A percentile compares a stretch with the other conserved stretches of the same genome.
Evolutionary conservation across 148 eudicot species (phyloP).

Genomic region (Agrostemma githago): DNA sequence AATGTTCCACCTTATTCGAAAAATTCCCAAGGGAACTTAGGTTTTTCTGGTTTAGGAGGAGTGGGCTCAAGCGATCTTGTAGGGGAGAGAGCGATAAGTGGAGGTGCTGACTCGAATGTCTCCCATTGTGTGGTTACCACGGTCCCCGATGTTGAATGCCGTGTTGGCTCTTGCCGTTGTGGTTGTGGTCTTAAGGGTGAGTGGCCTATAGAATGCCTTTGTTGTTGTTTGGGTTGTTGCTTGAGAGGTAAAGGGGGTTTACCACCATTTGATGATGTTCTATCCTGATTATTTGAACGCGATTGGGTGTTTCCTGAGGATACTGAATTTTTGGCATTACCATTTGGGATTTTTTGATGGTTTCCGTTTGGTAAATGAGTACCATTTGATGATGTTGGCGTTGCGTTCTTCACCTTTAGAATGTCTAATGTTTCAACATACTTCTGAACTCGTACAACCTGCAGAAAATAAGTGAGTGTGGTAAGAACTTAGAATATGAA

Average conservation of each 20-base stretch:
- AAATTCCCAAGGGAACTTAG: conserved; percentile 78
- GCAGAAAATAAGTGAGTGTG: background rate
- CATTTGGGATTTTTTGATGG: conserved; percentile 23
- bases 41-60: conserved; percentile 28
- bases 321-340: conserved; percentile 24
- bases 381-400: conserved; percentile 34
- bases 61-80: conserved; percentile 28
- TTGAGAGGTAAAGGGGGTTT: conserved; percentile 29
- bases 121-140: conserved; percentile 98
- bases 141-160: conserved; percentile 46
- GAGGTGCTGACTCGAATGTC: conserved; percentile 62
- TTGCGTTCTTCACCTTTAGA: conserved; percentile 59
- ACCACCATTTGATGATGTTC: conserved; percentile 29
- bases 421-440: conserved; percentile 75
- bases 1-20: conserved; percentile 41
- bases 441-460: conserved; percentile 87
- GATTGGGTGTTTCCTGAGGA: conserved; percentile 16
- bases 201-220: conserved; percentile 43
- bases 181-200: conserved; percentile 29
- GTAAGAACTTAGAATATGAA: no score
- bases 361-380: conserved; percentile 22
- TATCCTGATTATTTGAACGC: conserved; percentile 16
- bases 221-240: conserved; percentile 33
- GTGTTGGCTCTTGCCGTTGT: conserved; percentile 29
- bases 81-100: conserved; percentile 34